Base-by-base conservation (phyloP, 2,329 filamentous ascomycete species). In the Coleophoma eucalyptorum region DNA sequence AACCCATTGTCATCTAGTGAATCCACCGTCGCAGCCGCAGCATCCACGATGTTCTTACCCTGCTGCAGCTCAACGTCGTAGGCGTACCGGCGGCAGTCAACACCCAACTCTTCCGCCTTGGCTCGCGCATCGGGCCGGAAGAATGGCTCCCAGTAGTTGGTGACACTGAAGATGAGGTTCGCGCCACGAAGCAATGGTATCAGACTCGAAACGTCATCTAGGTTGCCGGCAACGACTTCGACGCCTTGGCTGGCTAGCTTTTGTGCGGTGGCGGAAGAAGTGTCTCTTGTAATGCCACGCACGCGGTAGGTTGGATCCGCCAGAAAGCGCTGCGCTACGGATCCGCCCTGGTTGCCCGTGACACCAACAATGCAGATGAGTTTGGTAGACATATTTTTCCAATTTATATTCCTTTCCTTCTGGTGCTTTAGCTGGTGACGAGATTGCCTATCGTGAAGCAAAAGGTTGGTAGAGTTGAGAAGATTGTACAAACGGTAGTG, bases 21-120 rank as follows among this genome's bases (percentile, higher is more conserved):
- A 26, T 59, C 67, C 0, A 67, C 63, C 0, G 67, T 67, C 0
- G 63, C 56, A 1, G 75, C 75, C 0, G 78, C 79, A 0, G 78
- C 79, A 53, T 80, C 73, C 3, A 71, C 76, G 31, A 83, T 77
- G 52, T 83, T 83, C 53, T 70, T 74, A 0, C 79, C 78, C 48
- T 81, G 74, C 13, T 67, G 66, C 7, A 72, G 61, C 63, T 83
- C 80, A 2, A 73, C 63, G 1, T 78, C 67, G 53, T 75, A 78
- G 1, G 74, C 74, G 52, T 70, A 74, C 49, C 62, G 62, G 11
- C 74, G 68, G 55, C 69, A 73, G 0, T 67, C 69, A 15, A 76
- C 62, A 5, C 71, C 73, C 12, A 63, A 57, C 32, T 68, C 65
- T 4, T 59, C 51, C 3, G 71, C 74, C 46, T 66, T 65, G 19